Conservation (phyloP, 2,329 filamentous ascomycete genomes). For the Calonectria crousiana region DNA sequence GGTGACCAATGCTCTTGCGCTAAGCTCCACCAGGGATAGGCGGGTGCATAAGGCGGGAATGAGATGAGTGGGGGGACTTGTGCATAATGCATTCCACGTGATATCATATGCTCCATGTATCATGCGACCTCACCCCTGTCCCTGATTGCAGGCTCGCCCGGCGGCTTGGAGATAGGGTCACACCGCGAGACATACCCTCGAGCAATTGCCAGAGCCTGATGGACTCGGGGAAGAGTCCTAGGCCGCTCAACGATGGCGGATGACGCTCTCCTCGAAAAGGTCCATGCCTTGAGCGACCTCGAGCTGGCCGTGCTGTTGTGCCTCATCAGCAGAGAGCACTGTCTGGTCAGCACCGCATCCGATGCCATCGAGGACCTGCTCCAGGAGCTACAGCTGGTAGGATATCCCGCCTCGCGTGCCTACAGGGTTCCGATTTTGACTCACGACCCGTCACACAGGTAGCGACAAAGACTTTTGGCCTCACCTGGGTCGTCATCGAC, state of each 20-base stretch:
- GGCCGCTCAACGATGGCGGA: constrained; percentile 66
- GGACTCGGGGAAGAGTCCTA: constrained; percentile 37
- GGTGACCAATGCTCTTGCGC: constrained; percentile 34
- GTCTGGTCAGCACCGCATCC: constrained; percentile 81
- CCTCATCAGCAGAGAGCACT: constrained; percentile 86
- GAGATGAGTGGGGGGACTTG: constrained; percentile 25
- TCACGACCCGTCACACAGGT: constrained; percentile 60
- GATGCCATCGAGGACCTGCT: constrained; percentile 75
- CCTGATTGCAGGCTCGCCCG: not conserved
- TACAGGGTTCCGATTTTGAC: not conserved
- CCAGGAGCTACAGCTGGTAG: constrained; percentile 78
- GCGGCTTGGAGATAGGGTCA: constrained; percentile 20
- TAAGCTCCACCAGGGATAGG: constrained; percentile 38
- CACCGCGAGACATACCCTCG: not conserved
- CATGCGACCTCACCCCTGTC: constrained; percentile 38
- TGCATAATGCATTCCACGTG: constrained; percentile 46
- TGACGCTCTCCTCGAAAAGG: constrained; percentile 72
- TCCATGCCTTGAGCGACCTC: constrained; percentile 85
- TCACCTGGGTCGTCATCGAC: constrained; percentile 77
- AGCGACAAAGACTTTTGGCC: constrained; percentile 77
- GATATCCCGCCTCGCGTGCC: not conserved
- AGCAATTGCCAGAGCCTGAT: constrained; percentile 37
- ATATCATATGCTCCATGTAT: constrained; percentile 42
- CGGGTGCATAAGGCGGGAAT: constrained; percentile 42
- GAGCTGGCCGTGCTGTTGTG: constrained; percentile 89